Conservation (phyloP, 1,139 yeast species). For the Yamadazyma triangularis region DNA sequence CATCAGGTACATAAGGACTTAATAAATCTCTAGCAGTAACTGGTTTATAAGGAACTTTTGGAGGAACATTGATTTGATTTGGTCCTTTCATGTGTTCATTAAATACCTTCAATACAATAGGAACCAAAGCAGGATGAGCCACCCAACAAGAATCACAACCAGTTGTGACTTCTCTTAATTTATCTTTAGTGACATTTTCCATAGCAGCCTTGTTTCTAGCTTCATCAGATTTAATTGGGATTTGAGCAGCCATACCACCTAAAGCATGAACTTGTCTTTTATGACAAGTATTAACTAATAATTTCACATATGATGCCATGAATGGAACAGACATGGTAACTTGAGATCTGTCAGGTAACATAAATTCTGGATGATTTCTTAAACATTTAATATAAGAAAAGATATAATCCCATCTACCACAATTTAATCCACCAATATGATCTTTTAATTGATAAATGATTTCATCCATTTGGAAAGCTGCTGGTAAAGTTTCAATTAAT, state of each 20-base stretch:
- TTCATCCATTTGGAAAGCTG: slow-evolving; percentile 80
- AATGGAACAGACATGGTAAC: slow-evolving; percentile 75
- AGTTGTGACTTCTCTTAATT: slow-evolving; percentile 67
- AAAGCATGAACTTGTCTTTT: slow-evolving; percentile 73
- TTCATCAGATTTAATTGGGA: slow-evolving; percentile 68
- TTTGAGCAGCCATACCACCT: slow-evolving; percentile 87
- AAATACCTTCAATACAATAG: slow-evolving; percentile 71
- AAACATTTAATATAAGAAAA: slow-evolving; percentile 68
- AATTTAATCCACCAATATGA: slow-evolving; percentile 73
- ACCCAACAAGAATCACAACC: slow-evolving; percentile 86
- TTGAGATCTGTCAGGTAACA: slow-evolving; percentile 69
- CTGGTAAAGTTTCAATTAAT: slow-evolving; percentile 70
- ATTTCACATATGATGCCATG: slow-evolving; percentile 66
- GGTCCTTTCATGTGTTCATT: slow-evolving; percentile 82
- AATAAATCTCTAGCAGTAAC: slow-evolving; percentile 67
- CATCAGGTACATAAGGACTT: slow-evolving; percentile 64
- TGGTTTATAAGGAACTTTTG: slow-evolving; percentile 39
- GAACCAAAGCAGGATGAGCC: slow-evolving; percentile 77
- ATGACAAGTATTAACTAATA: slow-evolving; percentile 68
- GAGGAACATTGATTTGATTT: slow-evolving; percentile 68
- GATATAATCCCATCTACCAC: slow-evolving; percentile 83
- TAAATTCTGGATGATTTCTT: slow-evolving; percentile 57
- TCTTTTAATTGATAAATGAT: slow-evolving; percentile 71
- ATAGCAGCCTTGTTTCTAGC: slow-evolving; percentile 62
- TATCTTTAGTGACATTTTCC: slow-evolving; percentile 69